Conservation (phyloP, 192 early-diverging fungal genomes). For the Podila minutissima region DNA sequence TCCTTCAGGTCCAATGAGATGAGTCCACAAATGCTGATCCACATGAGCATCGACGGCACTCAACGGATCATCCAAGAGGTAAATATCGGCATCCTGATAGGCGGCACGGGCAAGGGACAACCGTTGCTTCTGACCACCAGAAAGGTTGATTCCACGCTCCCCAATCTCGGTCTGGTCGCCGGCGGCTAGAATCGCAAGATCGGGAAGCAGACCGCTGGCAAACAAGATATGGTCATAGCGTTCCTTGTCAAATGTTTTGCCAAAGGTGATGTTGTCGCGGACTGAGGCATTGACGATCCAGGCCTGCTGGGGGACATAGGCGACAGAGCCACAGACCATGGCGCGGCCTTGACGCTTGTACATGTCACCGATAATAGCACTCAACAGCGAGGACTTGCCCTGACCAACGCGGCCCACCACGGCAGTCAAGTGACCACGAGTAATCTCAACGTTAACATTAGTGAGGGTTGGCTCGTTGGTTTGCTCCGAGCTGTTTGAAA, state of each 20-base stretch:
- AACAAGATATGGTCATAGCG: slow-evolving; percentile 79
- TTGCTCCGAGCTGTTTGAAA: background rate
- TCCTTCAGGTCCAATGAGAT: slow-evolving; percentile 87
- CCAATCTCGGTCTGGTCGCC: slow-evolving; percentile 95
- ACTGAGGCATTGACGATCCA: slow-evolving; percentile 97
- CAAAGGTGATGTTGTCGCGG: slow-evolving; percentile 93
- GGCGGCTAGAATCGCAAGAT: slow-evolving; percentile 83
- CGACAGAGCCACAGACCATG: slow-evolving; percentile 67
- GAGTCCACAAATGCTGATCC: slow-evolving; percentile 84
- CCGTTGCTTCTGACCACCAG: slow-evolving; percentile 92
- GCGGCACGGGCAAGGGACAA: slow-evolving; percentile 76
- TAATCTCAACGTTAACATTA: slow-evolving; percentile 33
- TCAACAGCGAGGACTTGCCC: slow-evolving; percentile 62
- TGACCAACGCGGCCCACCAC: slow-evolving; percentile 48
- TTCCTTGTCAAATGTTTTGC: slow-evolving; percentile 71
- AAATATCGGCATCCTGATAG: slow-evolving; percentile 82
- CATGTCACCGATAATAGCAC: slow-evolving; percentile 88
- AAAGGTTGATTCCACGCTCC: slow-evolving; percentile 89
- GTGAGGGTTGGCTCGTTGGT: slow-evolving; percentile 7
- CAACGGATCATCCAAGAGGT: slow-evolving; percentile 63
- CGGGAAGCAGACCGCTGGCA: slow-evolving; percentile 84
- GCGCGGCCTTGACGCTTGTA: slow-evolving; percentile 69
- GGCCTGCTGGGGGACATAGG: slow-evolving; percentile 72
- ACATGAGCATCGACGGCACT: slow-evolving; percentile 74
- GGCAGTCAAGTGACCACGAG: slow-evolving; percentile 26